Percentiles rank a stretch among this genome's conserved stretches.
Evolutionary conservation across 768 basidiomycete genomes (phyloP).

Genomic region (Psilocybe tampanensis): DNA sequence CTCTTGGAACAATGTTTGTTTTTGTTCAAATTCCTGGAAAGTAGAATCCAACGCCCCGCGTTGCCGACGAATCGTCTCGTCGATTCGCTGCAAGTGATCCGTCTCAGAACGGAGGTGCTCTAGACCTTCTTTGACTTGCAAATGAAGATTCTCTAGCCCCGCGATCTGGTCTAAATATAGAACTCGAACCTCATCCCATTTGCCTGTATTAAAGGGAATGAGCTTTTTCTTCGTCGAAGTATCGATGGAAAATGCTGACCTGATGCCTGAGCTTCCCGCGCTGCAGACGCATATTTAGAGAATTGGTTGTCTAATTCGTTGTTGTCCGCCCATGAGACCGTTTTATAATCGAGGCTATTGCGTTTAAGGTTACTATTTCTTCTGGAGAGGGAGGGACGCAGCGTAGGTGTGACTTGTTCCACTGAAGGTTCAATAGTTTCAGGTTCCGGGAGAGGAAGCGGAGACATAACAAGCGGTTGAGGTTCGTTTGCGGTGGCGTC

Average conservation of each 20-base stretch:
- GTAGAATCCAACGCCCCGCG: slow-evolving; percentile 39
- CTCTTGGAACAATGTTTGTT: slow-evolving; percentile 41
- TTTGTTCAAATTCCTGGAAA: slow-evolving; percentile 45
- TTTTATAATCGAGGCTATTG: slow-evolving; percentile 58
- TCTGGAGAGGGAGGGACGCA: slow-evolving; percentile 21
- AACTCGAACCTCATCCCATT: slow-evolving; percentile 59
- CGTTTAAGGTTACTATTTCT: slow-evolving; percentile 70
- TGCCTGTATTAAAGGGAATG: slow-evolving; percentile 39
- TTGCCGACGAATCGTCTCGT: slow-evolving; percentile 43
- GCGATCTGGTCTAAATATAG: slow-evolving; percentile 65
- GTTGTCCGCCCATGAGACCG: slow-evolving; percentile 78
- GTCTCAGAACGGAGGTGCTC: slow-evolving; percentile 45
- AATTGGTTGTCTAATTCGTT: slow-evolving; percentile 58
- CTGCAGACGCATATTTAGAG: slow-evolving; percentile 44
- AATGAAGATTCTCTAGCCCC: slow-evolving; percentile 57
- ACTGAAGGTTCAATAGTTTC: slow-evolving; percentile 9
- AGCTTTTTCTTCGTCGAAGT: background rate
- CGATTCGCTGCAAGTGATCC: slow-evolving; percentile 43
- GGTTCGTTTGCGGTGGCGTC: background rate
- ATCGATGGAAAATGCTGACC: slow-evolving; percentile 33
- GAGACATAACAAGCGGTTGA: slow-evolving; percentile 1
- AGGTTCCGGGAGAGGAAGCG: slow-evolving; percentile 5
- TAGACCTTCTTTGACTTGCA: slow-evolving; percentile 50
- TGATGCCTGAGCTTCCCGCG: slow-evolving; percentile 40
- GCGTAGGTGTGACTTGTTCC: slow-evolving; percentile 9